Evolutionary conservation across 208 protist genomes (phyloP).

Genomic region (Leishmania guyanensis): DNA sequence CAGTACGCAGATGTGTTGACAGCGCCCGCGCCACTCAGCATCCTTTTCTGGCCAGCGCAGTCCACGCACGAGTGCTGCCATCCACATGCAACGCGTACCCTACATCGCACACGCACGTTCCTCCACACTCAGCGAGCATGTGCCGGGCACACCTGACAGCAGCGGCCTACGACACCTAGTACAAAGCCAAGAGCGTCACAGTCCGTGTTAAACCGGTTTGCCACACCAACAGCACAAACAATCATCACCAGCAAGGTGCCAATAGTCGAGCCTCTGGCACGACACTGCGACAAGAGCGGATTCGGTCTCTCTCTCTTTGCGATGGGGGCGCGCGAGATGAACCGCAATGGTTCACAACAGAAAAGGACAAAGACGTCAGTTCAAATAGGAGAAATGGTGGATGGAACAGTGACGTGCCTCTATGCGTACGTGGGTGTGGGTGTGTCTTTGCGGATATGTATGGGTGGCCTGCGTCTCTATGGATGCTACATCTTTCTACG

Average conservation of each 20-base stretch:
- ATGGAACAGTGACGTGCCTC: not conserved
- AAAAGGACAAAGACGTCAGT: not conserved
- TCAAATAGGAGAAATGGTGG: not conserved
- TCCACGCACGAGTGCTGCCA: slow-evolving; percentile 29
- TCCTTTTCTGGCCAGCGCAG: slow-evolving; percentile 35
- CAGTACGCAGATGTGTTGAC: slow-evolving; percentile 41
- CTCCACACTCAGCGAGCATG: slow-evolving; percentile 21
- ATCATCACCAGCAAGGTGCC: not conserved
- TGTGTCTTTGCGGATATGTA: too few relatives aligned
- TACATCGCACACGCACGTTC: slow-evolving; percentile 28
- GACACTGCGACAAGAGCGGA: not conserved
- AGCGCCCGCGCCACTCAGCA: slow-evolving; percentile 29
- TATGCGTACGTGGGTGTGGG: not conserved
- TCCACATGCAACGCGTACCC: slow-evolving; percentile 34
- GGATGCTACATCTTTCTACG: not conserved
- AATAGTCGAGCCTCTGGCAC: not conserved
- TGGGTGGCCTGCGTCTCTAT: not conserved
- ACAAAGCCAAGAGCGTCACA: slow-evolving; percentile 18
- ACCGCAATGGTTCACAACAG: not conserved
- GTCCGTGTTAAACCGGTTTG: not conserved
- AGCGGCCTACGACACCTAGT: slow-evolving; percentile 16
- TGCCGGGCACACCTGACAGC: slow-evolving; percentile 18
- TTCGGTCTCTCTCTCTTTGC: not conserved
- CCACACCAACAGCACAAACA: not conserved
- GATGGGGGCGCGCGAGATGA: not conserved